Conservation (phyloP, 306 rosid species). For the Betula pendula region DNA sequence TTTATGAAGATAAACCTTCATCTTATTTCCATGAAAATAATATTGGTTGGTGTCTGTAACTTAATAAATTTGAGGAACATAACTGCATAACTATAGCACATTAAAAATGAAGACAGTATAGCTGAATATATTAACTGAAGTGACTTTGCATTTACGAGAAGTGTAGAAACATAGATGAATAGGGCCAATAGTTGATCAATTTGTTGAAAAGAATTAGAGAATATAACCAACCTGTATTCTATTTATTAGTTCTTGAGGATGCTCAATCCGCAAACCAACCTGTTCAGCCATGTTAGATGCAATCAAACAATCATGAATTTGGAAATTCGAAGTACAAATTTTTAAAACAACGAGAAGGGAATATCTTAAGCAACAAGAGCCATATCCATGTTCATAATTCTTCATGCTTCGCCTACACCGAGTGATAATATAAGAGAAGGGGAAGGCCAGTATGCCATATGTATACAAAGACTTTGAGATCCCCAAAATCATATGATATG, state of each 20-base stretch:
- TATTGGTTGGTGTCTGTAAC: not conserved
- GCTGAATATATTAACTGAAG: not conserved
- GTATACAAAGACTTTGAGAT: too few relatives aligned
- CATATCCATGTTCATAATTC: too few relatives aligned
- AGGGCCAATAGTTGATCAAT: constrained; percentile 12
- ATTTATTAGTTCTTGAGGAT: constrained; percentile 90
- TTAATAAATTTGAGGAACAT: not conserved
- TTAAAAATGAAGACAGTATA: not conserved
- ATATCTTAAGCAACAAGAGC: too few relatives aligned
- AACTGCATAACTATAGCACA: not conserved
- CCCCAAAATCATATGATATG: too few relatives aligned
- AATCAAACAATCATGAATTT: constrained; percentile 7
- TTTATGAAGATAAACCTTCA: not conserved
- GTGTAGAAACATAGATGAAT: not conserved
- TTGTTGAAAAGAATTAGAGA: constrained; percentile 9
- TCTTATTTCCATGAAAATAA: not conserved
- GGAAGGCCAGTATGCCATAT: too few relatives aligned
- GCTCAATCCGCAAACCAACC: constrained; percentile 97
- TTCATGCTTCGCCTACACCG: too few relatives aligned
- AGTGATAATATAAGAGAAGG: too few relatives aligned
- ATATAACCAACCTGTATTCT: constrained; percentile 70
- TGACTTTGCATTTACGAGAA: not conserved
- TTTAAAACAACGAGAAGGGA: too few relatives aligned
- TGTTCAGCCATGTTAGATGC: constrained; percentile 40
- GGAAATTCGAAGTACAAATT: too few relatives aligned